Evolutionary conservation across 2,329 filamentous ascomycete genomes (phyloP).

Genomic region (Cryphonectria nitschkei): DNA sequence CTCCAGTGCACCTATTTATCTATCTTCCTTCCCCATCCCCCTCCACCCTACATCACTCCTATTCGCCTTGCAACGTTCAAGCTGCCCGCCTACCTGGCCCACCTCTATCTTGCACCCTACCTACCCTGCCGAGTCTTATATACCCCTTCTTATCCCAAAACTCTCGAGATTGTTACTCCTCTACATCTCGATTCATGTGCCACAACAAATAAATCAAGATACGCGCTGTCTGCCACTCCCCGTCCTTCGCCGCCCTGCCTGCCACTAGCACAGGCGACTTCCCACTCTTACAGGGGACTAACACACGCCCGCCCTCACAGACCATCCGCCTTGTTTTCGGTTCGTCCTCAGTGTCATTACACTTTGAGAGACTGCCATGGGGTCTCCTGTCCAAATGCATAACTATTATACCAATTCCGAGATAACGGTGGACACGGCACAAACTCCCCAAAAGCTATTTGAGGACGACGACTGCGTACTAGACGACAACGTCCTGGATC

Average conservation of each 20-base stretch:
- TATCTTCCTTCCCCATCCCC: neutral
- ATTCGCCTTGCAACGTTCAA: neutral
- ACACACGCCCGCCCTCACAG: conserved; percentile 18
- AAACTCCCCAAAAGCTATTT: conserved; percentile 58
- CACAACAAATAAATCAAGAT: conserved; percentile 11
- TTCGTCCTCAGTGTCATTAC: conserved; percentile 13
- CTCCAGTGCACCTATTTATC: neutral
- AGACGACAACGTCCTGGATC: conserved; percentile 65
- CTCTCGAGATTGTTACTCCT: neutral
- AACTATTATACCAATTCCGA: conserved; percentile 54
- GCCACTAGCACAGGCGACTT: conserved; percentile 3
- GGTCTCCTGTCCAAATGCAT: conserved; percentile 56
- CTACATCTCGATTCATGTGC: conserved; percentile 15
- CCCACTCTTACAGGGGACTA: conserved; percentile 18
- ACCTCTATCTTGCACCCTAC: neutral
- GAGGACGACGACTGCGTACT: conserved; percentile 64
- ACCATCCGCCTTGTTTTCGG: conserved; percentile 15
- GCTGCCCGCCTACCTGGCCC: neutral
- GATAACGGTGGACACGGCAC: conserved; percentile 57
- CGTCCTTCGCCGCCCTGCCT: conserved; percentile 30
- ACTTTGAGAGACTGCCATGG: conserved; percentile 45
- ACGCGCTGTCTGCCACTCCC: conserved; percentile 18
- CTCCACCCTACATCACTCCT: neutral
- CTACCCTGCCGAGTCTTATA: neutral
- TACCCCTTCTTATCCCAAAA: neutral